phyloP scores from a whole-genome alignment of 805 yeast species.

The Metschnikowia vanudenii region DNA sequence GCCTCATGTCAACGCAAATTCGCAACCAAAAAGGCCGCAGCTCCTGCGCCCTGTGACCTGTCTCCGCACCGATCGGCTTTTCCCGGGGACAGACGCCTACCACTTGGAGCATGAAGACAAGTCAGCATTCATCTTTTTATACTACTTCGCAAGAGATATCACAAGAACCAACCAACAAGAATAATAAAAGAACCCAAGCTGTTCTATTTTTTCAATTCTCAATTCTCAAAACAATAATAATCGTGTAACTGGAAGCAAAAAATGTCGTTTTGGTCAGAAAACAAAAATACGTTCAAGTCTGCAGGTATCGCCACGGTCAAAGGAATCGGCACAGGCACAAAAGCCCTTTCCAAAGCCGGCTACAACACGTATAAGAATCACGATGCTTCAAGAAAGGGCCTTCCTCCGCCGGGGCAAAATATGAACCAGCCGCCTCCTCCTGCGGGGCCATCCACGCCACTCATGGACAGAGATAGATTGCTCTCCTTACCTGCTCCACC shows the following conservation, averaged over 20 bases:
- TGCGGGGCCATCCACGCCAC: slow-evolving; percentile 13
- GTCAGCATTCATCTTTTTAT: not conserved
- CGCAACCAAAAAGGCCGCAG: slow-evolving; percentile 1
- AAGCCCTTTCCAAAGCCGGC: slow-evolving; percentile 50
- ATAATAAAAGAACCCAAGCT: no score
- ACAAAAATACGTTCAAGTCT: slow-evolving; percentile 50
- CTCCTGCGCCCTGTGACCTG: not conserved
- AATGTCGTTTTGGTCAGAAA: slow-evolving; percentile 47
- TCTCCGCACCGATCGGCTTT: no score
- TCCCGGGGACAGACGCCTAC: no score
- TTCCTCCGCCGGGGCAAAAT: slow-evolving; percentile 13
- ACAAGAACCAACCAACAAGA: not conserved
- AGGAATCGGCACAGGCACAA: slow-evolving; percentile 53
- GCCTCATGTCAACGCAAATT: not conserved
- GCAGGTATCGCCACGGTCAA: slow-evolving; percentile 49
- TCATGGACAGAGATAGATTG: slow-evolving; percentile 25
- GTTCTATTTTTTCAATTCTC: no score
- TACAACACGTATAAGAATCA: slow-evolving; percentile 48
- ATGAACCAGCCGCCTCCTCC: not conserved
- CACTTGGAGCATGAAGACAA: no score
- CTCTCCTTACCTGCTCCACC: slow-evolving; percentile 47
- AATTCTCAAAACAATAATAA: no score
- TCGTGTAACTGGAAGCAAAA: no score
- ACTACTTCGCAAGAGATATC: not conserved
- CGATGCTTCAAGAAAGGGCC: slow-evolving; percentile 26